Conservation (phyloP, 2,329 filamentous ascomycete genomes). For the Colletotrichum limetticola region DNA sequence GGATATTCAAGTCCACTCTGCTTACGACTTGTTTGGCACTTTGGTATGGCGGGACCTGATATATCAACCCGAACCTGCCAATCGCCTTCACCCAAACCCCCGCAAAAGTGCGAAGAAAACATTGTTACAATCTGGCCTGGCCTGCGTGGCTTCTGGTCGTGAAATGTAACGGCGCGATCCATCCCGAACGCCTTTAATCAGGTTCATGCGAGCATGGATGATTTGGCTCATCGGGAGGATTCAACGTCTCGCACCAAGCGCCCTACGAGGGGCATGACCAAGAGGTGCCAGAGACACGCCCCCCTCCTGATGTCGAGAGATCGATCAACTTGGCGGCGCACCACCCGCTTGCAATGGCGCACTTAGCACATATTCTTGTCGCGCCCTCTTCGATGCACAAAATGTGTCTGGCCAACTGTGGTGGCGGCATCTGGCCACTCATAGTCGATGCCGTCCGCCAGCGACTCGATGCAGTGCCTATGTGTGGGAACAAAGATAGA, state of each 20-base stretch:
- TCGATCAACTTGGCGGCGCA: constrained; percentile 7
- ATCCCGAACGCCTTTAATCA: constrained; percentile 12
- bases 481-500: not conserved
- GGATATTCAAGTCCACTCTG: not conserved
- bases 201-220: constrained; percentile 27
- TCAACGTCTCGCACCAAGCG: constrained; percentile 31
- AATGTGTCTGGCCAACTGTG: not conserved
- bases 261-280: constrained; percentile 15
- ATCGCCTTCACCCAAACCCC: constrained; percentile 5
- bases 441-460: not conserved
- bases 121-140: not conserved
- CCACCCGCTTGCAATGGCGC: constrained; percentile 6
- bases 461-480: not conserved
- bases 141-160: not conserved
- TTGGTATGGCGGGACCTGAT: not conserved
- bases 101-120: not conserved
- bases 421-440: not conserved
- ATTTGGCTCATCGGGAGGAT: constrained; percentile 36
- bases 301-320: constrained; percentile 11
- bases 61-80: constrained; percentile 26
- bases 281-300: constrained; percentile 16
- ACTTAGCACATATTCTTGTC: constrained; percentile 5
- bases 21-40: not conserved
- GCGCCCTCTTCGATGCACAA: not conserved
- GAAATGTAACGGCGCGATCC: constrained; percentile 16